Base-by-base conservation (phyloP, 2,329 filamentous ascomycete species). In the Talaromyces atroroseus region DNA sequence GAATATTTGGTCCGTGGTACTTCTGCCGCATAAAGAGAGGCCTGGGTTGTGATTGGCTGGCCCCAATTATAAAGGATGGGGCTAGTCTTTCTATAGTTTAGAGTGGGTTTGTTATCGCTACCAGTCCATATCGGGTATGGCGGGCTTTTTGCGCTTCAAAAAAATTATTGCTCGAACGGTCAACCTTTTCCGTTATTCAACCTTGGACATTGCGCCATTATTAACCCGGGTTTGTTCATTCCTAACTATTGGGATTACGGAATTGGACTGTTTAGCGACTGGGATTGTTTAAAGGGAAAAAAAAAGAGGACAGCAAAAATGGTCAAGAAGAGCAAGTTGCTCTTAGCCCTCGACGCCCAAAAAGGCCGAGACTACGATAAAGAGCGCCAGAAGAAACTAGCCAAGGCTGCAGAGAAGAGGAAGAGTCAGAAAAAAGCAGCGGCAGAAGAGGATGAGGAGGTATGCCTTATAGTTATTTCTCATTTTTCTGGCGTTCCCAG, bases 361-460 rank as follows among this genome's bases (percentile, higher is more conserved):
- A 79, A 82, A 66, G 82, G 82, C 29, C 75, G 81, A 49, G 87
- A 94, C 63, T 87, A 88, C 60, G 86, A 87, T 61, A 80, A 90
- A 53, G 89, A 92, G 71, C 85, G 89, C 71, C 88, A 92, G 70
- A 83, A 85, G 69, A 89, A 87, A 75, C 77, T 86, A 66, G 74
- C 70, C 59, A 80, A 68, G 76, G 68, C 72, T 54, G 75, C 69
- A n/a, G 73, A 76, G 61, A 79, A 78, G 63, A 72, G 63, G 58
- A 78, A 77, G 63, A 64, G 63, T 56, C 74, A 72, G 60, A 63
- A 62, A 59, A 49, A 57, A 49, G 47, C 56, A 36, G 48, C 45
- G 12, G 12, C 32, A 21, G 58, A 60, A 24, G 56, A 52, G 12
- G 55, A 61, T 14, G 56, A 65, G 29, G 58, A 58, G 58, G 54